phyloP scores from a whole-genome alignment of 1,284 basidiomycete species.

The Grifola frondosa region DNA sequence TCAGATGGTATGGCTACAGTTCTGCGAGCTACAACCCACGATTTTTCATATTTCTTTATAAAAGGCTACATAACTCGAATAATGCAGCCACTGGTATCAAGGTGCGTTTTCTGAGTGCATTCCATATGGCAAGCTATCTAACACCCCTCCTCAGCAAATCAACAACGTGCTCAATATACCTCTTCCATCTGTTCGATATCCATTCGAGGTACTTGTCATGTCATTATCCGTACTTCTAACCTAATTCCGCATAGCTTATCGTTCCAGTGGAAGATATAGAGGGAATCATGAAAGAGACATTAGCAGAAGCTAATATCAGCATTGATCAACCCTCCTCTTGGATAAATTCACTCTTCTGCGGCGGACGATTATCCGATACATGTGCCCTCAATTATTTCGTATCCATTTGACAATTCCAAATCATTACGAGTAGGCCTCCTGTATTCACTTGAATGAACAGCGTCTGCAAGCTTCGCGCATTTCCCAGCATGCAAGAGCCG shows the following conservation, averaged over 20 bases:
- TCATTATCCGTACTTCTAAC: conserved; percentile 1
- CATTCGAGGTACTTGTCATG: conserved; percentile 1
- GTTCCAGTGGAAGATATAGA: conserved; percentile 12
- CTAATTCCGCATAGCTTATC: conserved; percentile 6
- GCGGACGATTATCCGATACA: not conserved
- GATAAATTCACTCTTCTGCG: not conserved
- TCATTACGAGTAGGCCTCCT: too few species aligned
- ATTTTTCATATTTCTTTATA: not conserved
- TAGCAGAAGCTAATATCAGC: not conserved
- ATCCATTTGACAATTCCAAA: too few species aligned
- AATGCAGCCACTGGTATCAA: conserved; percentile 2
- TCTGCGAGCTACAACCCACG: not conserved
- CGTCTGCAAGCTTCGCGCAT: not conserved
- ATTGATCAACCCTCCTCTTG: conserved; percentile 9
- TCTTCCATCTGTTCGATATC: not conserved
- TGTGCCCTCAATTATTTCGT: not conserved
- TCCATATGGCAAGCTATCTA: not conserved
- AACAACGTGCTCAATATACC: not conserved
- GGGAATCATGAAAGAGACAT: conserved; percentile 3
- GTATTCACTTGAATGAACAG: not conserved
- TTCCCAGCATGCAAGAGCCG: not conserved
- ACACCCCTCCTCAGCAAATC: not conserved
- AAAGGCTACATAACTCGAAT: conserved; percentile 3
- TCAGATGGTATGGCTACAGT: not conserved
- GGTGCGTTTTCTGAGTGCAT: not conserved